phyloP scores from a whole-genome alignment of 2,329 filamentous ascomycete species.

The Fonsecaea pedrosoi region DNA sequence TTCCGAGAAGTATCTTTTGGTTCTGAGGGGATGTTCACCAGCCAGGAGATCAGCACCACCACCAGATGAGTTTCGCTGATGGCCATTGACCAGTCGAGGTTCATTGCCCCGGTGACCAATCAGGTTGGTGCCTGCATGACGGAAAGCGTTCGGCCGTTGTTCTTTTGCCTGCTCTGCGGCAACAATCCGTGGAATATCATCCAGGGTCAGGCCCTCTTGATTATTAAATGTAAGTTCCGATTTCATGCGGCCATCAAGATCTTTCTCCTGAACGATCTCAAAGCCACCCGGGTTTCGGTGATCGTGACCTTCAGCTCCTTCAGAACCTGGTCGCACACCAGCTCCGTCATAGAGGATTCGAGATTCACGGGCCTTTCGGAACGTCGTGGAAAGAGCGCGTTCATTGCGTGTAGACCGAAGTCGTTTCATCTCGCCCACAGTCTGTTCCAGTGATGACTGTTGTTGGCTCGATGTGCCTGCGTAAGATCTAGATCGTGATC shows the following conservation, averaged over 20 bases:
- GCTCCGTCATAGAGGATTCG: slow-evolving; percentile 90
- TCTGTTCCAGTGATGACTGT: slow-evolving; percentile 87
- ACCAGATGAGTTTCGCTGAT: slow-evolving; percentile 71
- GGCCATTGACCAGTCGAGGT: slow-evolving; percentile 69
- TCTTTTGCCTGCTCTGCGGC: slow-evolving; percentile 94
- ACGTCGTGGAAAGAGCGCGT: slow-evolving; percentile 90
- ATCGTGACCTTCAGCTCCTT: slow-evolving; percentile 67
- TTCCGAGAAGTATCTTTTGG: slow-evolving; percentile 92
- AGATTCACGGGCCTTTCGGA: slow-evolving; percentile 87
- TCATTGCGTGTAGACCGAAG: slow-evolving; percentile 92
- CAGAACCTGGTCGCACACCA: slow-evolving; percentile 74
- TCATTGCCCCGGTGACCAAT: slow-evolving; percentile 60
- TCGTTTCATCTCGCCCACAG: slow-evolving; percentile 90
- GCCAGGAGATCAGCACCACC: slow-evolving; percentile 54
- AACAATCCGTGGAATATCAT: slow-evolving; percentile 95
- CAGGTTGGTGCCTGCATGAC: slow-evolving; percentile 75
- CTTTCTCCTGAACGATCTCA: slow-evolving; percentile 81
- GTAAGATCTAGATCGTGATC: slow-evolving; percentile 76
- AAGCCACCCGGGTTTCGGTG: slow-evolving; percentile 52
- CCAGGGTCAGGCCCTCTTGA: slow-evolving; percentile 88
- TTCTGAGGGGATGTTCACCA: slow-evolving; percentile 63
- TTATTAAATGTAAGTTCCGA: slow-evolving; percentile 86
- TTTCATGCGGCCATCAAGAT: slow-evolving; percentile 70
- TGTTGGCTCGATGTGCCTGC: slow-evolving; percentile 67
- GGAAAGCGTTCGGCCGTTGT: slow-evolving; percentile 80